Percentiles rank a stretch among this genome's conserved stretches.
Evolutionary conservation across 805 yeast species (phyloP).

Genomic region (Lipomyces anomalus): DNA sequence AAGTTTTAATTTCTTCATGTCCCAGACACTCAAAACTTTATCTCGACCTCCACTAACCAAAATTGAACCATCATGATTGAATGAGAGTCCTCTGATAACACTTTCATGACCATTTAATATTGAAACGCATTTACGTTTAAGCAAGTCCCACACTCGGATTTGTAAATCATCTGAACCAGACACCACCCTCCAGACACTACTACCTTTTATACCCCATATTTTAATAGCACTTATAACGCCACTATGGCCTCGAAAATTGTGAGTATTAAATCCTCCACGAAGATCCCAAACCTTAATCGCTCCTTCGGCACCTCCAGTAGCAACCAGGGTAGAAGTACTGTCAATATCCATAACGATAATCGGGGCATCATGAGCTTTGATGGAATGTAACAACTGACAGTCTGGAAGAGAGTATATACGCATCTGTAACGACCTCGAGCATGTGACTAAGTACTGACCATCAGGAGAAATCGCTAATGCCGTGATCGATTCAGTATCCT

Average conservation of each 20-base stretch:
- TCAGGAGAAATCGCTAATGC: conserved; percentile 72
- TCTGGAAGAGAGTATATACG: conserved; percentile 50
- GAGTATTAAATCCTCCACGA: conserved; percentile 81
- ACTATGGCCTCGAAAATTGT: conserved; percentile 89
- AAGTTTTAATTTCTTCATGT: conserved; percentile 48
- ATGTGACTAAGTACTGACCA: conserved; percentile 59
- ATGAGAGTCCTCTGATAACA: conserved; percentile 81
- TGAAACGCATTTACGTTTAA: conserved; percentile 60
- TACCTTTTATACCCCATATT: conserved; percentile 67
- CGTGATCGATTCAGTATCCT: conserved; percentile 72
- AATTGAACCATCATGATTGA: conserved; percentile 46
- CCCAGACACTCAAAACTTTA: conserved; percentile 59
- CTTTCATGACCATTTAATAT: conserved; percentile 68
- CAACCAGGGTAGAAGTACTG: conserved; percentile 74
- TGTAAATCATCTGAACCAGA: conserved; percentile 60
- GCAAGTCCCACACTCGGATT: conserved; percentile 58
- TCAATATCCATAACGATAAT: conserved; percentile 74
- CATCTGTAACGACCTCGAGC: conserved; percentile 79
- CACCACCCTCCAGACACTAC: conserved; percentile 65
- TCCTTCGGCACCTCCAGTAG: conserved; percentile 95
- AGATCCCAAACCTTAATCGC: conserved; percentile 87
- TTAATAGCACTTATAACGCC: conserved; percentile 71
- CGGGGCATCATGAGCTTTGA: conserved; percentile 57
- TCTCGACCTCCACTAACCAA: conserved; percentile 88
- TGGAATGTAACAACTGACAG: conserved; percentile 28